Evolutionary conservation across 768 basidiomycete genomes (phyloP).

Genomic region (Trametes sanguinea): DNA sequence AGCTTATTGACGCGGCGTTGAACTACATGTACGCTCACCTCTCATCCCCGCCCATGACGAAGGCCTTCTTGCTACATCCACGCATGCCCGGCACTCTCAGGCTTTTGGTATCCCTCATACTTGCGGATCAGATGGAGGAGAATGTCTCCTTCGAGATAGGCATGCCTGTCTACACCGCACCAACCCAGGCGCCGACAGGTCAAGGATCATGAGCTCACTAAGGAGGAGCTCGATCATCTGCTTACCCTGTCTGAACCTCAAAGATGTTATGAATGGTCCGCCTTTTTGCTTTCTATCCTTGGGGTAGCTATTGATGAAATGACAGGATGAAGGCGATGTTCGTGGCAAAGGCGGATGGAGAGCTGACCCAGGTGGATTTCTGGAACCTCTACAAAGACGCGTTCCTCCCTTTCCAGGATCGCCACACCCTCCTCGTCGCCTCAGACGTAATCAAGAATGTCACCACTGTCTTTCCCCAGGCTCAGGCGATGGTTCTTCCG

Average conservation of each 20-base stretch:
- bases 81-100: constrained; percentile 71
- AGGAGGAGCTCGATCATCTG: constrained; percentile 66
- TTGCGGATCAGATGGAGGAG: constrained; percentile 75
- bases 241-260: constrained; percentile 68
- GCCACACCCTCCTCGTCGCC: constrained; percentile 70
- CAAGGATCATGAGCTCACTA: constrained; percentile 65
- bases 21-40: constrained; percentile 78
- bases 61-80: constrained; percentile 71
- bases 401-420: constrained; percentile 63
- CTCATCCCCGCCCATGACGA: constrained; percentile 72
- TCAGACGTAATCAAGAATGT: constrained; percentile 96
- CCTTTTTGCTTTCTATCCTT: background rate
- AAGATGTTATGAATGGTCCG: constrained; percentile 81
- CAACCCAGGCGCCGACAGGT: constrained; percentile 47
- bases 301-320: background rate
- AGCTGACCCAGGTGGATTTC: constrained; percentile 91
- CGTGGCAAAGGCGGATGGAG: constrained; percentile 68
- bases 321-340: constrained; percentile 89
- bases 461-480: constrained; percentile 79
- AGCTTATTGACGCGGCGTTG: constrained; percentile 67
- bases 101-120: constrained; percentile 64
- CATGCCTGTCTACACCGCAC: constrained; percentile 56
- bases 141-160: constrained; percentile 64
- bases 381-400: constrained; percentile 92
- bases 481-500: constrained; percentile 82